phyloP scores from a whole-genome alignment of 2,329 filamentous ascomycete genomes.

The Fusarium buharicum region DNA sequence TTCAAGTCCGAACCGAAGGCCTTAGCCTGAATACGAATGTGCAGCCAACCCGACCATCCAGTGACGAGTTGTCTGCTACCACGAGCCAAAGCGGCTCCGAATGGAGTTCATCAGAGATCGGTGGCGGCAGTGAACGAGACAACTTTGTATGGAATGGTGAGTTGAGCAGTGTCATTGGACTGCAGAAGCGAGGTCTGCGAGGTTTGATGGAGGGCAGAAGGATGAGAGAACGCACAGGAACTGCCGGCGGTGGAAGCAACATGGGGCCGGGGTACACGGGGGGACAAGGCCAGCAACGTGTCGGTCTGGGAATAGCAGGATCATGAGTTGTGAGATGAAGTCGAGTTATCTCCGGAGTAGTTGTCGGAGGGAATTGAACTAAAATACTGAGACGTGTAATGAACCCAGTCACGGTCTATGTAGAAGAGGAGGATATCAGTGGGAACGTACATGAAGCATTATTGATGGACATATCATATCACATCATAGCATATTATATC shows the following conservation, averaged over 20 bases:
- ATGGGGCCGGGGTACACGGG: conserved; percentile 27
- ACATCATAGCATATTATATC: conserved; percentile 30
- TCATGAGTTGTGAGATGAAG: conserved; percentile 46
- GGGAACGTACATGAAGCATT: conserved; percentile 29
- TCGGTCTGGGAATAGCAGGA: conserved; percentile 65
- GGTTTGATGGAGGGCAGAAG: conserved; percentile 94
- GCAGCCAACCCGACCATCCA: conserved; percentile 52
- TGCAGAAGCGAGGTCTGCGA: conserved; percentile 92
- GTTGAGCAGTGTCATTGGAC: conserved; percentile 87
- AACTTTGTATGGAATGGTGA: conserved; percentile 78
- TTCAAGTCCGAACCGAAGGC: conserved; percentile 51
- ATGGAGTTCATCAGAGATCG: conserved; percentile 64
- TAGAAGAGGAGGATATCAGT: conserved; percentile 34
- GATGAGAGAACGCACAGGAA: conserved; percentile 77
- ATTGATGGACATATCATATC: conserved; percentile 24
- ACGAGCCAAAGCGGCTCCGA: conserved; percentile 65
- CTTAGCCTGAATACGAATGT: conserved; percentile 63
- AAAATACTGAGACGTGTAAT: conserved; percentile 40
- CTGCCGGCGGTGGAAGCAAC: conserved; percentile 50
- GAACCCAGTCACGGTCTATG: conserved; percentile 37
- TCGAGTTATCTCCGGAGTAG: conserved; percentile 2
- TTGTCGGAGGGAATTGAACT: conserved; percentile 20
- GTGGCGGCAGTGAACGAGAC: conserved; percentile 60
- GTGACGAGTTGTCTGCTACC: conserved; percentile 61
- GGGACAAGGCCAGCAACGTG: conserved; percentile 50